Conservation (phyloP, 495 filamentous ascomycete genomes). For the Lepraria neglecta region DNA sequence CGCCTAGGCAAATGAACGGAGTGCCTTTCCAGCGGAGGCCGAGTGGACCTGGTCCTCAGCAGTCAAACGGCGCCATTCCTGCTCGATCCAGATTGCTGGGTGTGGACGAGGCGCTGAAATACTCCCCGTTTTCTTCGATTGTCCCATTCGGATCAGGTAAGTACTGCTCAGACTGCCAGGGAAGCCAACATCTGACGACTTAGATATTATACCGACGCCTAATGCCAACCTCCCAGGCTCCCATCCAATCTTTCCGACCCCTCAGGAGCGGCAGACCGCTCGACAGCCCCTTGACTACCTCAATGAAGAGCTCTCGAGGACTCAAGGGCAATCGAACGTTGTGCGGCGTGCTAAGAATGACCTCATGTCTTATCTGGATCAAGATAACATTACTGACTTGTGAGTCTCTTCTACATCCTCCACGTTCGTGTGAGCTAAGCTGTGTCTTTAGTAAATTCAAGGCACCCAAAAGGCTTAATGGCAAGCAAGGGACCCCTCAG, state of each 20-base stretch:
- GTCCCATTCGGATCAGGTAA: constrained; percentile 79
- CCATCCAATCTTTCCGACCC: constrained; percentile 36
- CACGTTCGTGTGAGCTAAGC: constrained; percentile 24
- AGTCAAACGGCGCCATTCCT: background rate
- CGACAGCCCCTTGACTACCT: constrained; percentile 43
- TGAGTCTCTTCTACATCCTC: constrained; percentile 39
- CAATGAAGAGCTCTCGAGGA: constrained; percentile 41
- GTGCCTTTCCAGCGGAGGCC: background rate
- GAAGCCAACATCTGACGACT: constrained; percentile 24
- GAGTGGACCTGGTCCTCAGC: constrained; percentile 1
- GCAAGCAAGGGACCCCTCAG: constrained; percentile 24
- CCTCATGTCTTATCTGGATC: constrained; percentile 62
- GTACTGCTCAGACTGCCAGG: constrained; percentile 26
- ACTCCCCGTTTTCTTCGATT: constrained; percentile 84
- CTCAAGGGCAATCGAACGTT: constrained; percentile 25
- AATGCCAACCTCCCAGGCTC: constrained; percentile 47
- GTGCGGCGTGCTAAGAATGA: constrained; percentile 49
- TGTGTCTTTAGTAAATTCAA: constrained; percentile 62
- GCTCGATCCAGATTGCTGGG: constrained; percentile 41
- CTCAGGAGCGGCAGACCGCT: constrained; percentile 35
- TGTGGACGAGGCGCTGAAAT: constrained; percentile 82
- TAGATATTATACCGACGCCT: constrained; percentile 69
- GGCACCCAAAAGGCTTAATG: constrained; percentile 34
- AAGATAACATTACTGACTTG: constrained; percentile 65
- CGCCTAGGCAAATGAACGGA: background rate